Evolutionary conservation across 1,284 basidiomycete genomes (phyloP), one percentile per base, ranked within the genome.

Genomic region (Heterobasidion occidentale): DNA sequence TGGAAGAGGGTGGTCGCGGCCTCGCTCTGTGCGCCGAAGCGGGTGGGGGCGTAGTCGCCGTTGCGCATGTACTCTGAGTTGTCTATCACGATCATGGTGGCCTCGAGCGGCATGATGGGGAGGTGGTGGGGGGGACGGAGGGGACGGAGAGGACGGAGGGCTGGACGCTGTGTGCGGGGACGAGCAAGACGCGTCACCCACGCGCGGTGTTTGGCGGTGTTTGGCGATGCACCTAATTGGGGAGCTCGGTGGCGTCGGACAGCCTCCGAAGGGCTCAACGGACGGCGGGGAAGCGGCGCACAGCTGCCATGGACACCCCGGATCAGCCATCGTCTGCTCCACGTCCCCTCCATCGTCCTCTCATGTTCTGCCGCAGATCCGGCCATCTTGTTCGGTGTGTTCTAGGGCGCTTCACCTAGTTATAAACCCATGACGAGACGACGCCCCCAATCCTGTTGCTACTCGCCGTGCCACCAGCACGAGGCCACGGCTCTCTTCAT

Each of bases 1-100:
- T 90, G 87, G 73, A 98, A 97, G 65, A 98, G 81, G 57, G 88
- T 84, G 60, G 85, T 94, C 60, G 95, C 91, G 3, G 96, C 93
- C 73, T 99, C 95, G 14, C 87, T 75, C 73, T 98, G 96, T 1
- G 95, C 92, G 55, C 90, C 87, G 70, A 94, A 94, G 61, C 87
- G 83, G 36, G 88, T 89, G 38, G 94, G 94, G 44, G 78, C 76
- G 71, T 95, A 98, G 75, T 98, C 95, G 47, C 95, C 95, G 73
- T 98, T 98, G 64, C 91, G 83, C 92, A 94, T 95, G 74, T 89
- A 94, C 72, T 95, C 93, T 4, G 92, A 94, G 70, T 94, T 94
- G 79, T 95, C 93, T 62, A 95, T 84, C 46, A 94, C 81, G 74
- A 95, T 85, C 83, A 95, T 92, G 42, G 92, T 94, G 53, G 92